Base-by-base conservation (phyloP, 1,139 yeast species). In the Yamadazyma spencermartinsiae region DNA sequence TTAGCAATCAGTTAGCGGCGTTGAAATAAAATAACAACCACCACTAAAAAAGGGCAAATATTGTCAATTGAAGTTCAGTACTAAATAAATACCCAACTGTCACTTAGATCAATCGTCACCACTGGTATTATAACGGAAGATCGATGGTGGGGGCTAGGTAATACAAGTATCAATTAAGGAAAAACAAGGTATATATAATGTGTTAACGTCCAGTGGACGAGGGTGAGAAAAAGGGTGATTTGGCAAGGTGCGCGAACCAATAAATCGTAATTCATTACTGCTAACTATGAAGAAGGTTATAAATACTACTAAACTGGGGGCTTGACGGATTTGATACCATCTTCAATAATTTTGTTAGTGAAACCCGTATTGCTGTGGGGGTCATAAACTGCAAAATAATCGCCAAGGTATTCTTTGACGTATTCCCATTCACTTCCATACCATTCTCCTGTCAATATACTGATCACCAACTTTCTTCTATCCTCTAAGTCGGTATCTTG, bases 391-490 rank as follows among this genome's bases (percentile, higher is more conserved):
- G 61, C 50, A 35, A 45, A 40, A 29, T 57, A 51, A 16, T 46
- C 45, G 15, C 50, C 44, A 21, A 72, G 46, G 44, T 64, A 71
- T 35, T 53, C 48, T 44, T 60, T 54, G 7, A 61, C 73, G 37
- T 57, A 59, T n/a, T 50, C 46, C 62, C 68, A 69, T 34, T 70
- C 75, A 40, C 73, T 60, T 3, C 74, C 76, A 43, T 63, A 70
- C 76, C 76, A 72, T 45, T 68, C 75, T 3, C 74, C 76, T 1
- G 70, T 61, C n/a, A 71, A 53, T 55, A 68, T 62, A 34, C 56
- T 56, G 12, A 68, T 58, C 35, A 65, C 65, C 18, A 60, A 38
- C 20, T 40, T 41, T 6, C 48, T 30, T 26, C 56, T 48, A 31
- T 56, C 50, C 18, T 52, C 52, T 26, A 47, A 42, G 4, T 41